These are phyloP conservation scores for Zygotorulaspora florentina DNA, from an alignment of 805 yeast species.

Conservation along the genomic window DNA sequence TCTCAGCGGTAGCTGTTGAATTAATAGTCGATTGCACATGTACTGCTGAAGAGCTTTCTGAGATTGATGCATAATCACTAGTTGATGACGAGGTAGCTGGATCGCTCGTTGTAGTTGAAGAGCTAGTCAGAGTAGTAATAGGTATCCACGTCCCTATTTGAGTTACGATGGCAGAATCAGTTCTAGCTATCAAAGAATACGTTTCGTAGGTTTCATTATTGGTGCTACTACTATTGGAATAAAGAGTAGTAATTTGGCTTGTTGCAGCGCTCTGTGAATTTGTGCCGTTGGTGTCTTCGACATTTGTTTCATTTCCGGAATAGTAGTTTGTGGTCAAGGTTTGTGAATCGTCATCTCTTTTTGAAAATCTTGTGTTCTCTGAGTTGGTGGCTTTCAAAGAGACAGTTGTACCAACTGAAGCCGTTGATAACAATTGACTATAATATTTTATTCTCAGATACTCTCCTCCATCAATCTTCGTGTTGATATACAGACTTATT, in stretches of 20 bases:
- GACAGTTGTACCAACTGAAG: slow-evolving; percentile 15
- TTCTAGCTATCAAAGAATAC: slow-evolving; percentile 19
- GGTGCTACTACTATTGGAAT: neutral
- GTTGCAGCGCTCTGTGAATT: neutral
- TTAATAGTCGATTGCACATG: too few relatives aligned
- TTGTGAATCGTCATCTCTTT: slow-evolving; percentile 3
- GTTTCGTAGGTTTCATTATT: slow-evolving; percentile 5
- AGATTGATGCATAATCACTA: neutral
- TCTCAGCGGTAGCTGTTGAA: neutral
- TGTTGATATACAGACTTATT: slow-evolving; percentile 18
- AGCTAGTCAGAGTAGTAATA: slow-evolving; percentile 9
- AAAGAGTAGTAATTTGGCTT: neutral
- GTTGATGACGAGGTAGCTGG: neutral
- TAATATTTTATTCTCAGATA: slow-evolving; percentile 26
- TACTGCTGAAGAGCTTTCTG: too few relatives aligned
- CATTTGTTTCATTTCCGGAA: slow-evolving; percentile 3
- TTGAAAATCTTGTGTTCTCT: slow-evolving; percentile 1
- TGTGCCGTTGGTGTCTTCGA: neutral
- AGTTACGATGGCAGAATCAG: slow-evolving; percentile 24
- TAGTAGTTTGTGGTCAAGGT: slow-evolving; percentile 5
- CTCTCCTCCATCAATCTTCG: slow-evolving; percentile 30
- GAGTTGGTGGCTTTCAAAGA: slow-evolving; percentile 3
- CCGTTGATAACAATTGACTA: slow-evolving; percentile 13
- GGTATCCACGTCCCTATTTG: slow-evolving; percentile 30
- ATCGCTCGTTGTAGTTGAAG: neutral